These are phyloP conservation scores for Podaxis carcinomalis DNA, from an alignment of 768 basidiomycete genomes.

Conservation along the genomic window DNA sequence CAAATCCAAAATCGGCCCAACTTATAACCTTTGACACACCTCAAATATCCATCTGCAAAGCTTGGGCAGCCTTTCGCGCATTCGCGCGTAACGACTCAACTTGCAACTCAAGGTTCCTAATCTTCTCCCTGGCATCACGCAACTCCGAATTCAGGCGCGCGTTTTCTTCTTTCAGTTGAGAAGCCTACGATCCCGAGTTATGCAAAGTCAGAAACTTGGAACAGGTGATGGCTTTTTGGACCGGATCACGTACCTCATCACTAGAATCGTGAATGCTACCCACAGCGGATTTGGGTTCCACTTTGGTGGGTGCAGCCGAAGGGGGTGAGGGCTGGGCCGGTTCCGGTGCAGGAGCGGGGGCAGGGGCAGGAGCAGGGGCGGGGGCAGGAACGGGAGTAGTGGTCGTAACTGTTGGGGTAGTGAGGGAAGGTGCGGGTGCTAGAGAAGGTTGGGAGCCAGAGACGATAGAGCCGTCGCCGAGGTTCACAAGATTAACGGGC, in stretches of 20 bases:
- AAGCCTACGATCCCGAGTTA: neutral
- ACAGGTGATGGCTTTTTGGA: too few species aligned
- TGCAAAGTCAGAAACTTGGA: neutral
- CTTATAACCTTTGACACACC: neutral
- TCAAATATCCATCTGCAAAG: conserved; percentile 31
- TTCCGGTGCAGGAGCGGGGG: conserved; percentile 12
- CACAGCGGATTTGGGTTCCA: neutral
- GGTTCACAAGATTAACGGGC: conserved; percentile 72
- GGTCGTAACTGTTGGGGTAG: conserved; percentile 24
- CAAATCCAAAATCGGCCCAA: neutral
- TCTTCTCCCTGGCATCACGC: conserved; percentile 76
- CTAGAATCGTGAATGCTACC: conserved; percentile 2
- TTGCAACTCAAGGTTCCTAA: conserved; percentile 79
- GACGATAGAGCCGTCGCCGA: conserved; percentile 59
- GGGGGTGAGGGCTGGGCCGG: conserved; percentile 2
- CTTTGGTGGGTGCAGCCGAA: neutral
- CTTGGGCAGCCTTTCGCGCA: conserved; percentile 70
- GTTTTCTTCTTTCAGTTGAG: conserved; percentile 51
- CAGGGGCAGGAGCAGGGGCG: conserved; percentile 15
- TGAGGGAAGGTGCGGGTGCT: conserved; percentile 29
- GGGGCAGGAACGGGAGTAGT: conserved; percentile 17
- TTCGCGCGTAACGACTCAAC: conserved; percentile 73
- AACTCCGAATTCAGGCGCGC: conserved; percentile 58
- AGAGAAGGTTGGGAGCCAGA: conserved; percentile 27
- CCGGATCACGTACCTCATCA: conserved; percentile 5